Percentiles rank a stretch among this genome's conserved stretches.
Conservation (phyloP, 2,329 filamentous ascomycete genomes). For the Paraconiothyrium sp. region DNA sequence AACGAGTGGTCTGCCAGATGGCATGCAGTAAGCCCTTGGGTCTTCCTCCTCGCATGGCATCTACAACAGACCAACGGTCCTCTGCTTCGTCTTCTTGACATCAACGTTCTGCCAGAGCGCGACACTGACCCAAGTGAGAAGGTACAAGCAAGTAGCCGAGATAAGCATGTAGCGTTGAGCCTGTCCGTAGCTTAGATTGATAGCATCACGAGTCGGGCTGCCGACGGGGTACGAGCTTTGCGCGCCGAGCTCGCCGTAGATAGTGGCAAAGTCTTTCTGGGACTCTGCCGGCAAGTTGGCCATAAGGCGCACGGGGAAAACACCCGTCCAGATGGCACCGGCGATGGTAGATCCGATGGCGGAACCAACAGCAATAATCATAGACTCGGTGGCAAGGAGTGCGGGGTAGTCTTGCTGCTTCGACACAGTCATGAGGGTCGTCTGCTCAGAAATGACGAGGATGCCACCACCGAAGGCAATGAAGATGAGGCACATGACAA, state of each 20-base stretch:
- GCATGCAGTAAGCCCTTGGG: neutral
- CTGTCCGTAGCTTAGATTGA: constrained; percentile 49
- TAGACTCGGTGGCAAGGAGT: constrained; percentile 60
- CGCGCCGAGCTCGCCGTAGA: constrained; percentile 63
- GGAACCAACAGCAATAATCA: constrained; percentile 66
- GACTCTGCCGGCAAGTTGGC: constrained; percentile 56
- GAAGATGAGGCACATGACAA: constrained; percentile 49
- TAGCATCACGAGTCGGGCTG: constrained; percentile 57
- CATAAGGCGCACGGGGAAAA: constrained; percentile 62
- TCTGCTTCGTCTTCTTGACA: constrained; percentile 44
- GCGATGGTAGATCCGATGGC: constrained; percentile 63
- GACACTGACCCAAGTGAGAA: constrained; percentile 34
- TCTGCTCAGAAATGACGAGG: constrained; percentile 46
- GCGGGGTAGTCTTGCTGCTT: constrained; percentile 46
- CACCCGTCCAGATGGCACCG: constrained; percentile 71
- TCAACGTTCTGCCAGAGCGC: constrained; percentile 44
- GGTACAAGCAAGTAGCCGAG: constrained; percentile 42
- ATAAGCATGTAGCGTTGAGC: constrained; percentile 51
- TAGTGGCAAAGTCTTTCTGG: constrained; percentile 46
- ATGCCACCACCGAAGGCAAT: constrained; percentile 47
- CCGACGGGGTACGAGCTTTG: constrained; percentile 66
- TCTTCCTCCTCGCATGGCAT: neutral
- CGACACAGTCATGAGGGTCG: constrained; percentile 45
- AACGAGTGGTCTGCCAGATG: neutral
- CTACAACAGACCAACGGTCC: constrained; percentile 43